These are phyloP conservation scores for Ormosia semicastrata DNA, from an alignment of 306 rosid genomes.

Conservation along the genomic window DNA sequence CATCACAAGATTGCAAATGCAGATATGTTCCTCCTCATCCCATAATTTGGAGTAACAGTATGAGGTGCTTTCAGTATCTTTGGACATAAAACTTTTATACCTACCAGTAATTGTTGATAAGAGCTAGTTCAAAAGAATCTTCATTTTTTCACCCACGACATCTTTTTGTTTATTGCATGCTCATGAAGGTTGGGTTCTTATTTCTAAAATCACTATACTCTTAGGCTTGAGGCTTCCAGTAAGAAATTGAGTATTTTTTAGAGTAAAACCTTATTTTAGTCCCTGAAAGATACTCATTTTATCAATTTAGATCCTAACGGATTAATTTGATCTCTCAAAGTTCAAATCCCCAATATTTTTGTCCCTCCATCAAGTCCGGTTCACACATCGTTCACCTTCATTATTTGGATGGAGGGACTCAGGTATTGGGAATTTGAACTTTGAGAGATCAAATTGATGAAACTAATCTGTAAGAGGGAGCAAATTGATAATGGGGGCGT, in stretches of 20 bases:
- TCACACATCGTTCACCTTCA: neutral
- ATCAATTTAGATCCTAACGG: neutral
- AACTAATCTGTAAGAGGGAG: neutral
- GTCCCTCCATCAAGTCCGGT: neutral
- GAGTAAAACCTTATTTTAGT: neutral
- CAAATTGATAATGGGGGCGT: neutral
- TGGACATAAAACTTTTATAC: slow-evolving; percentile 40
- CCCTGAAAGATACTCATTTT: neutral
- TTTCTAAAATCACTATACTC: neutral
- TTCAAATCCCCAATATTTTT: neutral
- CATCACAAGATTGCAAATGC: slow-evolving; percentile 48
- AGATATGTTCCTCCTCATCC: slow-evolving; percentile 36
- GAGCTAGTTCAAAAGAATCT: slow-evolving; percentile 25
- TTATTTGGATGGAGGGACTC: neutral
- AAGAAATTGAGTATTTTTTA: neutral
- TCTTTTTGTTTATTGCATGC: slow-evolving; percentile 21
- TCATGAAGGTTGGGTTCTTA: slow-evolving; percentile 12
- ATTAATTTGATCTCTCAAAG: neutral
- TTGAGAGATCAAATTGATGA: neutral
- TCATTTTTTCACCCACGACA: neutral
- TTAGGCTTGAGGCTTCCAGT: neutral
- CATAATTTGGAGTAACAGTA: slow-evolving; percentile 46
- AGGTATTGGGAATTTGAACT: neutral
- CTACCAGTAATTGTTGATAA: slow-evolving; percentile 35
- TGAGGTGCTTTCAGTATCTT: slow-evolving; percentile 59